Percentiles rank a stretch among this genome's conserved stretches.
Evolutionary conservation across 768 basidiomycete species (phyloP).

Genomic region (Cubamyces sp.): DNA sequence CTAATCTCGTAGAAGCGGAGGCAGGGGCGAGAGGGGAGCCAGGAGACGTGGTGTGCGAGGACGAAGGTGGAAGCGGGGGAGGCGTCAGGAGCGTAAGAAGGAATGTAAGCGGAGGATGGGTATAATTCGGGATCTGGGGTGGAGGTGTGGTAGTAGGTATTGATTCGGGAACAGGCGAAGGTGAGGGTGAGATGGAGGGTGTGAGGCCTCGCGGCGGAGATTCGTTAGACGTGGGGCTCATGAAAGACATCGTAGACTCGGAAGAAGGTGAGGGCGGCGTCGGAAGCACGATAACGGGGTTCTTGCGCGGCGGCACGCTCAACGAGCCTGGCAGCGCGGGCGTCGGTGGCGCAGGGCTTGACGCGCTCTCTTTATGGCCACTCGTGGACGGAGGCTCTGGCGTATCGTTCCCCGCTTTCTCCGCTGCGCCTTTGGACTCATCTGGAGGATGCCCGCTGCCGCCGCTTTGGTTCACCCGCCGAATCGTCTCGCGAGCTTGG

Average conservation of each 20-base stretch:
- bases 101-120: constrained; percentile 33
- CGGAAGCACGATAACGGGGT: neutral
- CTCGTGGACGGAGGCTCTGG: neutral
- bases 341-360: neutral
- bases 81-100: constrained; percentile 34
- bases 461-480: constrained; percentile 56
- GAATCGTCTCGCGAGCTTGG: constrained; percentile 64
- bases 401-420: neutral
- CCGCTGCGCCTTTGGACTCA: neutral
- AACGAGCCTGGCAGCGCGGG: constrained; percentile 17
- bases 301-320: neutral
- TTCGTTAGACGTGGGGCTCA: constrained; percentile 10
- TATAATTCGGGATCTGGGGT: constrained; percentile 27
- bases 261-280: constrained; percentile 14
- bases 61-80: constrained; percentile 21
- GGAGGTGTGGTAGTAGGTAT: constrained; percentile 26
- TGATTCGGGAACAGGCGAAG: constrained; percentile 9
- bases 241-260: constrained; percentile 6
- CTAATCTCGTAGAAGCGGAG: constrained; percentile 19
- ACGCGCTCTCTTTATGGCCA: neutral
- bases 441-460: neutral
- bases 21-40: constrained; percentile 30
- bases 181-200: neutral
- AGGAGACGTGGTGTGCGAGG: constrained; percentile 30
- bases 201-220: constrained; percentile 1